phyloP scores from a whole-genome alignment of 345 rosid species.

The Salix suchowensis region DNA sequence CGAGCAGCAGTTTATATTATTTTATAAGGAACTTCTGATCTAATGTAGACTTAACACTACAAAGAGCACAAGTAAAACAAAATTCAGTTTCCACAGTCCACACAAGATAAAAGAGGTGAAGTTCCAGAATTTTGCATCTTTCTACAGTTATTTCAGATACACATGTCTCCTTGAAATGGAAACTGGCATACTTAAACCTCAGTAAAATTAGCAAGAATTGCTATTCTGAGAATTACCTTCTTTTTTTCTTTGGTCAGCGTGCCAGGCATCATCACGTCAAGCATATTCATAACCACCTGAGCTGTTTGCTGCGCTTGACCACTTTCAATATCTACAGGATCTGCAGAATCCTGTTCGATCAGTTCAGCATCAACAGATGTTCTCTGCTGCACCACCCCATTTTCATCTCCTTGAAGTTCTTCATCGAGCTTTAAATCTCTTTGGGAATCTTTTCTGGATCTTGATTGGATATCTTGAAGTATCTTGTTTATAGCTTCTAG shows the following conservation, averaged over 20 bases:
- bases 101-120: background rate
- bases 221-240: slow-evolving; percentile 48
- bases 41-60: background rate
- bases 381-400: slow-evolving; percentile 26
- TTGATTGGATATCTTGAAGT: slow-evolving; percentile 32
- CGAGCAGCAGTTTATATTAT: background rate
- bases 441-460: slow-evolving; percentile 25
- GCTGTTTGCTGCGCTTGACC: slow-evolving; percentile 69
- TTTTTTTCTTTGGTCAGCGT: slow-evolving; percentile 59
- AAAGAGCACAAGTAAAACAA: background rate
- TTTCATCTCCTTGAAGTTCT: slow-evolving; percentile 28
- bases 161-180: background rate
- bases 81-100: background rate
- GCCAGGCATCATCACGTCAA: slow-evolving; percentile 76
- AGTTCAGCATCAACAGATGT: slow-evolving; percentile 38
- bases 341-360: slow-evolving; percentile 37
- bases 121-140: background rate
- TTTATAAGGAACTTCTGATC: background rate
- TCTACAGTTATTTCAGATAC: background rate
- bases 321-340: slow-evolving; percentile 44
- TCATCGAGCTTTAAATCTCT: slow-evolving; percentile 26
- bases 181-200: background rate
- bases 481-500: slow-evolving; percentile 28
- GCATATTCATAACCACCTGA: slow-evolving; percentile 73
- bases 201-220: background rate